Evolutionary conservation across 1,139 yeast species (phyloP), one percentile per base, ranked within the genome.

Genomic region (Scheffersomyces insectosa): DNA sequence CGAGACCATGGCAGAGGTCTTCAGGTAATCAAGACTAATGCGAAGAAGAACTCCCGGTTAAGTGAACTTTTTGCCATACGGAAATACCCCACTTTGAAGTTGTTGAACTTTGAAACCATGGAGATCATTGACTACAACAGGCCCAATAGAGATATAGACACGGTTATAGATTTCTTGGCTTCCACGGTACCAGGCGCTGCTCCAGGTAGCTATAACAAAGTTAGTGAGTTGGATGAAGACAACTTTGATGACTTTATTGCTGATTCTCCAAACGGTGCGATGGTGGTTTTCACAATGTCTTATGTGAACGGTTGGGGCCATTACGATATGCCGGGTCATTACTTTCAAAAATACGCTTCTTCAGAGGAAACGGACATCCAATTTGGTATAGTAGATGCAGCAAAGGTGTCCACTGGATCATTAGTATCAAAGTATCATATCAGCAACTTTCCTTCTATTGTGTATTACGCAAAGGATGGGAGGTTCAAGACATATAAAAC

Each of bases 361-460:
- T 5, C 10, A 20, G 23, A 7, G 11, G 51, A 34, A 42, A 47
- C 1, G 37, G 37, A 39, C 13, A 31, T 57, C 5, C 39, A 43
- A 13, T 65, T 70, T 49, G 65, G 62, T 5, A 45, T 70, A 3
- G 59, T 63, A 2, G 65, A 65, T 41, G 51, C 63, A 14, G 66
- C 61, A 31, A 49, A 57, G 8, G 45, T 52, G 3, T 51, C 47
- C 13, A 47, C 52, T 23, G 50, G 50, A n/a, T 57, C 56, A 0
- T 41, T 69, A 3, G 46, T 68, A 28, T 48, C 54, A 12, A 43
- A 50, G 28, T 69, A 53, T 49, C 57, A 53, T 33, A 56, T 72
- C 15, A 63, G 67, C 45, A 65, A 66, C 41, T 63, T 62, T 41
- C 79, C 79, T 1, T 64, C 72, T 2, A 50, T 62, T 39, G 55